phyloP scores from a whole-genome alignment of 805 yeast species.

The Candida bentonensis region DNA sequence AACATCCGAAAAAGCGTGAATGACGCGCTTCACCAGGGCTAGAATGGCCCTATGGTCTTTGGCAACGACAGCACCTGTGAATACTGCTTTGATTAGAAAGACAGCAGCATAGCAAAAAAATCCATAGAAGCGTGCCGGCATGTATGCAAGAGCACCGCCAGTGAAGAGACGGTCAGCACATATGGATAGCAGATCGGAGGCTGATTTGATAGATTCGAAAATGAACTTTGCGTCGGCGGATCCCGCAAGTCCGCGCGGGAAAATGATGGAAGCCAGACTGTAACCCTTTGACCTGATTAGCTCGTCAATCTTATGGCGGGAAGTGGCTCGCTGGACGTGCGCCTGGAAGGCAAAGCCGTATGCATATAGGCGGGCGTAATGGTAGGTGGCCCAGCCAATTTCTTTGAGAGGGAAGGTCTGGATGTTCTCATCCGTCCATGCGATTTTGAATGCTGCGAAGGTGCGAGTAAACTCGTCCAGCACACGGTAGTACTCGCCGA shows the following conservation, averaged over 20 bases:
- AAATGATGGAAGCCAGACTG: slow-evolving; percentile 4
- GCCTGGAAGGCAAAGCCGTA: slow-evolving; percentile 14
- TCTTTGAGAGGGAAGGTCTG: slow-evolving; percentile 10
- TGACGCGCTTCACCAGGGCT: slow-evolving; percentile 4
- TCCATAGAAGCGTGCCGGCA: slow-evolving; percentile 12
- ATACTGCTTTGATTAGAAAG: slow-evolving; percentile 12
- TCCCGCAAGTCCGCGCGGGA: slow-evolving; percentile 12
- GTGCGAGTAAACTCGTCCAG: slow-evolving; percentile 14
- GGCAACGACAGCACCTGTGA: slow-evolving; percentile 11
- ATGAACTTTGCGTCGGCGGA: slow-evolving; percentile 13
- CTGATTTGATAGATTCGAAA: slow-evolving; percentile 11
- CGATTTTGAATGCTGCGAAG: slow-evolving; percentile 9
- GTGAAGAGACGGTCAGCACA: slow-evolving; percentile 10
- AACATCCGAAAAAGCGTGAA: slow-evolving; percentile 5
- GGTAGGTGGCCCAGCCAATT: slow-evolving; percentile 10
- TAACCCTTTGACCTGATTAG: neutral
- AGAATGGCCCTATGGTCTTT: slow-evolving; percentile 7
- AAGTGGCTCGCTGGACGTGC: slow-evolving; percentile 9
- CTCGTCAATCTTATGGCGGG: neutral
- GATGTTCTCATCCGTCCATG: slow-evolving; percentile 12
- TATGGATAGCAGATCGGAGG: slow-evolving; percentile 8
- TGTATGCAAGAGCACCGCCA: slow-evolving; percentile 12
- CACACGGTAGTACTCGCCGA: slow-evolving; percentile 13
- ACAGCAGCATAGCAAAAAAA: slow-evolving; percentile 13
- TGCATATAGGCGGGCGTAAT: slow-evolving; percentile 12